Conservation (phyloP, 2,329 filamentous ascomycete genomes). For the Dothistroma pini region DNA sequence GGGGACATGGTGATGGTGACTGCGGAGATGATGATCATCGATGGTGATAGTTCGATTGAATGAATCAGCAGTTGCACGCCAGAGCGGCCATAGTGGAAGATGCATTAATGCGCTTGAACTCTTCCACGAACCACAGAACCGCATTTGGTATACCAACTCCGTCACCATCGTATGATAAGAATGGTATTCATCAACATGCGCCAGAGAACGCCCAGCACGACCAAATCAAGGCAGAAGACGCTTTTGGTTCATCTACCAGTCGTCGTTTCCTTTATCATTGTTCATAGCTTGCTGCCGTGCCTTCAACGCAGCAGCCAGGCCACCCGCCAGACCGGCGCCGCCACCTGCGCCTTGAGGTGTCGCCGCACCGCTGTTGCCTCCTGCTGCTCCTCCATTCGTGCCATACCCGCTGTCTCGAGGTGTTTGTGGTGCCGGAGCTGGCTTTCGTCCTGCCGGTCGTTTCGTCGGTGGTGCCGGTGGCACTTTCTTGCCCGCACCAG, state of each 20-base stretch:
- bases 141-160: neutral
- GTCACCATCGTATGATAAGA: neutral
- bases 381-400: conserved; percentile 33
- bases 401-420: conserved; percentile 62
- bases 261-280: conserved; percentile 39
- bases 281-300: conserved; percentile 50
- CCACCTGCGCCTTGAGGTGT: conserved; percentile 38
- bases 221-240: neutral
- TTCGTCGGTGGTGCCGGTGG: conserved; percentile 78
- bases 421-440: conserved; percentile 60
- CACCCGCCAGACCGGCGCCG: conserved; percentile 45
- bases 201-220: neutral
- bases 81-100: neutral
- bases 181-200: neutral
- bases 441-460: conserved; percentile 71
- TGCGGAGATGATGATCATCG: too few relatives aligned
- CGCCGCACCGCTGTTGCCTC: conserved; percentile 32
- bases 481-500: conserved; percentile 58
- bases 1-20: too few relatives aligned
- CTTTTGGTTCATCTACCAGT: conserved; percentile 29
- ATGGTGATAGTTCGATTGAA: too few relatives aligned
- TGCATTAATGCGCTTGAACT: neutral
- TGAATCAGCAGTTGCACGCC: neutral
- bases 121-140: neutral
- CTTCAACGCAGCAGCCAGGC: conserved; percentile 49